These are phyloP conservation scores for Lachnellula hyalina DNA, from an alignment of 2,329 filamentous ascomycete genomes.

Conservation along the genomic window DNA sequence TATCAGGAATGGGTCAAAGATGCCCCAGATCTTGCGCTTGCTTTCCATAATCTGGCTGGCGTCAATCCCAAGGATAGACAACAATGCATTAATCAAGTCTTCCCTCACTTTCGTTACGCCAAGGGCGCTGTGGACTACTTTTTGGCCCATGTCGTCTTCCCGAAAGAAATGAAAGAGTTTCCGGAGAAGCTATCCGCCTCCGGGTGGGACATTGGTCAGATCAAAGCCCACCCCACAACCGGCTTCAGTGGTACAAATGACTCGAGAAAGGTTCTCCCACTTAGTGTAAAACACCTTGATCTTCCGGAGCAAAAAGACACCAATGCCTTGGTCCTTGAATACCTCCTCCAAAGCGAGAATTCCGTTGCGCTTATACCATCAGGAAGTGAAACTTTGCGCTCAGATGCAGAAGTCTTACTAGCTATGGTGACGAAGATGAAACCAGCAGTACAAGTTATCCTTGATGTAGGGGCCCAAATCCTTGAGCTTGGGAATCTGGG, in stretches of 20 bases:
- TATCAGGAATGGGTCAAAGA: slow-evolving; percentile 46
- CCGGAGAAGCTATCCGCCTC: slow-evolving; percentile 57
- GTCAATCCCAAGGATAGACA: slow-evolving; percentile 54
- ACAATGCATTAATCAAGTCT: slow-evolving; percentile 45
- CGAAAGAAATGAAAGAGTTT: slow-evolving; percentile 58
- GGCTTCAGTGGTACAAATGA: slow-evolving; percentile 71
- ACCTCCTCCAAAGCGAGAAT: slow-evolving; percentile 52
- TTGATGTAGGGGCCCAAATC: slow-evolving; percentile 67
- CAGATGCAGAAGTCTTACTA: slow-evolving; percentile 39
- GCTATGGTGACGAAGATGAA: slow-evolving; percentile 35
- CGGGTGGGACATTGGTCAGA: slow-evolving; percentile 57
- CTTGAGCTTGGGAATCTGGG: slow-evolving; percentile 54
- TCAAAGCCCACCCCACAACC: slow-evolving; percentile 45
- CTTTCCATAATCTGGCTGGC: slow-evolving; percentile 39
- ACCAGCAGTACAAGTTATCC: slow-evolving; percentile 48
- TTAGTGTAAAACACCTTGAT: slow-evolving; percentile 49
- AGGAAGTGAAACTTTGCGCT: neutral
- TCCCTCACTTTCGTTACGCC: slow-evolving; percentile 45
- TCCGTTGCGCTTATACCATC: slow-evolving; percentile 30
- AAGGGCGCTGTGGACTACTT: slow-evolving; percentile 60
- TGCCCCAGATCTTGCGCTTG: slow-evolving; percentile 28
- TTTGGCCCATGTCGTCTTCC: slow-evolving; percentile 52
- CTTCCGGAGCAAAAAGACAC: slow-evolving; percentile 52
- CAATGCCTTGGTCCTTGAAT: slow-evolving; percentile 58
- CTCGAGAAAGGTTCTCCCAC: slow-evolving; percentile 49